phyloP scores from a whole-genome alignment of 768 basidiomycete genomes.

The Hydnomerulius pinastri region DNA sequence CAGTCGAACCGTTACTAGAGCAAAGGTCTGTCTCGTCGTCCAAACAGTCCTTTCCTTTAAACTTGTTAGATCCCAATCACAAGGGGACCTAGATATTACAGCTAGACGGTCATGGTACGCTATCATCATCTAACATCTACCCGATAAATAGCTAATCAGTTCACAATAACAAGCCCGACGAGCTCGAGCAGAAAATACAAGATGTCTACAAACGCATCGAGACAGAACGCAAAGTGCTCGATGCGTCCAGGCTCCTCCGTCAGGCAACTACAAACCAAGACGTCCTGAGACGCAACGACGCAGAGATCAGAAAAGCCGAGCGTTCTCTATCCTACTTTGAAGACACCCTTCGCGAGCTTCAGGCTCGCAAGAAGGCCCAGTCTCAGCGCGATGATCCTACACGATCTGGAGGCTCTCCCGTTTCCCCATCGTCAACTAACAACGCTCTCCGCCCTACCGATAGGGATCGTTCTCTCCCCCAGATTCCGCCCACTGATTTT shows the following conservation, averaged over 20 bases:
- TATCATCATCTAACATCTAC: slow-evolving; percentile 11
- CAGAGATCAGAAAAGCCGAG: slow-evolving; percentile 85
- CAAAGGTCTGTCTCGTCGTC: slow-evolving; percentile 1
- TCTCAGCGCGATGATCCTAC: slow-evolving; percentile 55
- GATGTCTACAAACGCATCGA: slow-evolving; percentile 88
- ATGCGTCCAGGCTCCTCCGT: slow-evolving; percentile 76
- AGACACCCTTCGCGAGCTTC: slow-evolving; percentile 79
- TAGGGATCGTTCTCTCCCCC: slow-evolving; percentile 36
- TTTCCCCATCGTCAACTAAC: slow-evolving; percentile 17
- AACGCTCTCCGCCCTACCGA: slow-evolving; percentile 21
- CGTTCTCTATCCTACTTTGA: slow-evolving; percentile 86
- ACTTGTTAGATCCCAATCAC: slow-evolving; percentile 13
- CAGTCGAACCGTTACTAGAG: neutral
- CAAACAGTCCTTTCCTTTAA: slow-evolving; percentile 5
- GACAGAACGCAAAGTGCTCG: slow-evolving; percentile 91
- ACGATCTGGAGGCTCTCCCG: slow-evolving; percentile 49
- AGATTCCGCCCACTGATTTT: slow-evolving; percentile 57
- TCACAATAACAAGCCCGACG: slow-evolving; percentile 35
- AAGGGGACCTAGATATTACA: slow-evolving; percentile 13
- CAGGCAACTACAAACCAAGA: slow-evolving; percentile 86
- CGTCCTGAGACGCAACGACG: slow-evolving; percentile 78
- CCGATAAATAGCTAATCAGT: slow-evolving; percentile 2
- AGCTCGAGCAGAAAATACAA: slow-evolving; percentile 92
- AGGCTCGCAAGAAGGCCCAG: slow-evolving; percentile 70
- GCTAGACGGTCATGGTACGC: slow-evolving; percentile 34